Conservation (phyloP, 2,329 filamentous ascomycete genomes). For the Cephalotrichum gorgonifer region DNA sequence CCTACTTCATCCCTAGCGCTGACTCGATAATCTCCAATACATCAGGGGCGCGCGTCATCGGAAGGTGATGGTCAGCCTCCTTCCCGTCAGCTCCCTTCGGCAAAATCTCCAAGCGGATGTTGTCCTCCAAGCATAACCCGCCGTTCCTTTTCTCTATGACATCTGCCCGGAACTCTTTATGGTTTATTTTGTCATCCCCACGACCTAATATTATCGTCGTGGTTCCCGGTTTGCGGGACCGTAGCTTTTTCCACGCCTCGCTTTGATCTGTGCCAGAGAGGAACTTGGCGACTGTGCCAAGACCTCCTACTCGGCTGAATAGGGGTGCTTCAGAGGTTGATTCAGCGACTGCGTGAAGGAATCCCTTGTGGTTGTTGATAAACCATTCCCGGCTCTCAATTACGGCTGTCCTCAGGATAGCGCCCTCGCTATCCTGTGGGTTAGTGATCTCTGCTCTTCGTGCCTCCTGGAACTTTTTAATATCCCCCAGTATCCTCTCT, state of each 20-base stretch:
- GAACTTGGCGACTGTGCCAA: too few relatives aligned
- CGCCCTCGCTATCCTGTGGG: neutral
- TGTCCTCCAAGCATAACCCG: too few relatives aligned
- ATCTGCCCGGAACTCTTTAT: neutral
- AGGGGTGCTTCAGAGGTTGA: neutral
- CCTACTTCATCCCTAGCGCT: neutral
- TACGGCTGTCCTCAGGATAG: neutral
- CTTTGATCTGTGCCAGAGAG: too few relatives aligned
- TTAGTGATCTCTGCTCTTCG: neutral
- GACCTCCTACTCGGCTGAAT: too few relatives aligned
- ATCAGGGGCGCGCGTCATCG: neutral
- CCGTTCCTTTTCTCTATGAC: neutral
- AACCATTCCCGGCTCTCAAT: neutral
- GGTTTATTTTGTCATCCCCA: neutral
- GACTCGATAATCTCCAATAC: neutral
- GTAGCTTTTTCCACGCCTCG: neutral
- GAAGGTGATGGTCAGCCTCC: neutral
- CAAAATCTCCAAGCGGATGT: neutral
- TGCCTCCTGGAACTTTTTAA: neutral
- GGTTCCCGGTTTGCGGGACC: neutral
- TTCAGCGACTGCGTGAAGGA: neutral
- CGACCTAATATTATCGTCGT: neutral
- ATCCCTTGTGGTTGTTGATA: neutral
- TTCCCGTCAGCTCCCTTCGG: too few relatives aligned
- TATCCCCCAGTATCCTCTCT: neutral